A percentile compares a stretch with the other conserved stretches of the same genome.
Evolutionary conservation across 1,284 basidiomycete genomes (phyloP).

Genomic region (Marasmius fiardii): DNA sequence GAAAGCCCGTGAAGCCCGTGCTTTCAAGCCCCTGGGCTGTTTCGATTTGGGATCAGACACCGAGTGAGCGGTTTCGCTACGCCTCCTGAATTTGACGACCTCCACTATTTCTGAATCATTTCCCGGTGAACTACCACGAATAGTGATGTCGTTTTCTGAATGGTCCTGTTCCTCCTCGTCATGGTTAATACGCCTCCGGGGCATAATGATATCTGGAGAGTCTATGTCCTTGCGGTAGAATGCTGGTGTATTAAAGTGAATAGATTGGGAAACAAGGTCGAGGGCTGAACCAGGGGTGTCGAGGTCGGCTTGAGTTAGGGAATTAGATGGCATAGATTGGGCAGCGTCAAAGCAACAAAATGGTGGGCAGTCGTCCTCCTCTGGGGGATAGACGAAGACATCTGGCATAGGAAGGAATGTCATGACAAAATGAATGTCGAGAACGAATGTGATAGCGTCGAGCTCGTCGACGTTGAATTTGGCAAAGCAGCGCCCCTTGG

Average conservation of each 20-base stretch:
- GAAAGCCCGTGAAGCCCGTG: conserved; percentile 58
- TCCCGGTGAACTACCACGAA: conserved; percentile 22
- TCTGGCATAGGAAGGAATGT: conserved; percentile 40
- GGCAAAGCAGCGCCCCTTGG: background rate
- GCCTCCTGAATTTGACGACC: conserved; percentile 56
- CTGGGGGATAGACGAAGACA: conserved; percentile 68
- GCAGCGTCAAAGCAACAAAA: conserved; percentile 67
- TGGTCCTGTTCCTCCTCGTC: conserved; percentile 21
- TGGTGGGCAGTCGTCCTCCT: conserved; percentile 61
- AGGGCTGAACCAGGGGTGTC: conserved; percentile 39
- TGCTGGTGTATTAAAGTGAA: conserved; percentile 15
- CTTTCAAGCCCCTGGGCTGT: conserved; percentile 50
- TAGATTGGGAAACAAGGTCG: conserved; percentile 19
- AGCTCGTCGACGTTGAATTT: background rate
- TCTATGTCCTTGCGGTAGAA: conserved; percentile 18
- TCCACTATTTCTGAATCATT: conserved; percentile 61
- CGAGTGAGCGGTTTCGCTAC: conserved; percentile 20
- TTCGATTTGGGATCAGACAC: conserved; percentile 27
- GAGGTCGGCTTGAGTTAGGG: conserved; percentile 29
- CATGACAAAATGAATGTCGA: conserved; percentile 5
- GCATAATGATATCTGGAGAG: conserved; percentile 21
- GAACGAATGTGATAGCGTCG: background rate
- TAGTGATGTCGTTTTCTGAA: conserved; percentile 21
- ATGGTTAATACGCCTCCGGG: conserved; percentile 24
- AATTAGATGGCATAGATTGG: conserved; percentile 22